phyloP scores from a whole-genome alignment of 768 basidiomycete species.

The Lentinus tigrinus region DNA sequence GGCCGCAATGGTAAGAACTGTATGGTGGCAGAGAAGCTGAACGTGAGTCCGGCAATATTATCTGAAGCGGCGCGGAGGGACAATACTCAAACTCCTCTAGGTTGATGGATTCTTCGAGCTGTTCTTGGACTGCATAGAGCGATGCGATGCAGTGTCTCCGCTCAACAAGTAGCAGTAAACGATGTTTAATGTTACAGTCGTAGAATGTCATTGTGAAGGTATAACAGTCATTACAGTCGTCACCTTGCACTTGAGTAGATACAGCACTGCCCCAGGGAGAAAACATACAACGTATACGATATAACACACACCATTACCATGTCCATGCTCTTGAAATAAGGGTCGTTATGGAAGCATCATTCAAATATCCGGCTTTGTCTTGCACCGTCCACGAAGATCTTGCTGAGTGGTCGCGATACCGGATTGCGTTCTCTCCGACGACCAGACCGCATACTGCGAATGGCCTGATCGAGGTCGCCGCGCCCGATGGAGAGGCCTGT shows the following conservation, averaged over 20 bases:
- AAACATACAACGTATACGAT: background rate
- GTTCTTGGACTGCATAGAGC: constrained; percentile 56
- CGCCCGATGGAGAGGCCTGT: constrained; percentile 59
- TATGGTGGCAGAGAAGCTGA: constrained; percentile 59
- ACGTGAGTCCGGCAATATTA: constrained; percentile 46
- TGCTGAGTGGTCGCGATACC: constrained; percentile 56
- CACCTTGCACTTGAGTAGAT: constrained; percentile 4
- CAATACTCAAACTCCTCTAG: constrained; percentile 38
- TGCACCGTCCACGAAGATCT: constrained; percentile 75
- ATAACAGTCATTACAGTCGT: constrained; percentile 18
- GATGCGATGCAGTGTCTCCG: constrained; percentile 60
- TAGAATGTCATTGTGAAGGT: constrained; percentile 6
- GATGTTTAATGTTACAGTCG: constrained; percentile 10
- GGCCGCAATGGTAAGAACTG: constrained; percentile 76
- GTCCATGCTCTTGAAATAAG: background rate
- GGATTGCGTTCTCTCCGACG: constrained; percentile 49
- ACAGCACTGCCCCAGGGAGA: background rate
- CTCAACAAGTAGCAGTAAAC: constrained; percentile 40
- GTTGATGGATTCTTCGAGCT: constrained; percentile 64
- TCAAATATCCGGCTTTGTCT: constrained; percentile 32
- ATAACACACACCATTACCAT: background rate
- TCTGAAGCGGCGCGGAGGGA: too few species aligned
- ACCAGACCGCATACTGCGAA: constrained; percentile 75
- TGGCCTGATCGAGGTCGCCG: constrained; percentile 82
- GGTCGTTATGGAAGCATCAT: constrained; percentile 7